phyloP scores from a whole-genome alignment of 2,329 filamentous ascomycete species.

The Xylaria sp. region DNA sequence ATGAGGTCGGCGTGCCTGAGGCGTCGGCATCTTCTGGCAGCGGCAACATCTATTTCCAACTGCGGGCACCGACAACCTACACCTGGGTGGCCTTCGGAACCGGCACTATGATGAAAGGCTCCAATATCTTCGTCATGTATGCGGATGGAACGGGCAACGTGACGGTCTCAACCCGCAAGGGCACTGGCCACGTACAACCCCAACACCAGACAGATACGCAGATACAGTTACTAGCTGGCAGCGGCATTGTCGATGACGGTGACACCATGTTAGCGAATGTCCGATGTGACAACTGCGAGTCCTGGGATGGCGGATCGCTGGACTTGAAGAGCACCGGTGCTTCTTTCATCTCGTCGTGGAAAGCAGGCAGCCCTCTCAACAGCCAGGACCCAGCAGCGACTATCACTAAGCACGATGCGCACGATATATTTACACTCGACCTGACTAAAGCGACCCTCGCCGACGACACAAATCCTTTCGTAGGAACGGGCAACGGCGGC shows the following conservation, averaged over 20 bases:
- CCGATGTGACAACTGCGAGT: conserved; percentile 62
- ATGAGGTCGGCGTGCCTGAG: conserved; percentile 64
- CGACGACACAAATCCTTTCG: conserved; percentile 64
- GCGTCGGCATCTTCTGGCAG: conserved; percentile 57
- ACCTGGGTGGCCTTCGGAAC: conserved; percentile 69
- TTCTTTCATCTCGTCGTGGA: conserved; percentile 66
- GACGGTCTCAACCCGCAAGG: conserved; percentile 67
- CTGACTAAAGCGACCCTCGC: conserved; percentile 58
- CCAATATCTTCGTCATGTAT: conserved; percentile 73
- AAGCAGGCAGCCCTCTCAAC: conserved; percentile 56
- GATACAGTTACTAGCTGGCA: conserved; percentile 66
- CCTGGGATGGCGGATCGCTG: conserved; percentile 57
- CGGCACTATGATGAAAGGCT: conserved; percentile 62
- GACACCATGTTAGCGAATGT: conserved; percentile 69
- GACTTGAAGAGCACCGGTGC: conserved; percentile 53
- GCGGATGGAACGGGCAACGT: conserved; percentile 66
- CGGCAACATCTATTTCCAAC: conserved; percentile 70
- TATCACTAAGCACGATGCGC: conserved; percentile 60
- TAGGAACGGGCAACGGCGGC: conserved; percentile 35
- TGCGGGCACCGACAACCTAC: conserved; percentile 63
- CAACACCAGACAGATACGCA: conserved; percentile 54
- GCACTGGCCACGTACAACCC: conserved; percentile 60
- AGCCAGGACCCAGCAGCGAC: conserved; percentile 52
- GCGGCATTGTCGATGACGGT: conserved; percentile 60
- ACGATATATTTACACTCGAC: conserved; percentile 58